These are phyloP conservation scores for Hypoxylon sp. DNA, from an alignment of 2,329 filamentous ascomycete species.

Conservation along the genomic window DNA sequence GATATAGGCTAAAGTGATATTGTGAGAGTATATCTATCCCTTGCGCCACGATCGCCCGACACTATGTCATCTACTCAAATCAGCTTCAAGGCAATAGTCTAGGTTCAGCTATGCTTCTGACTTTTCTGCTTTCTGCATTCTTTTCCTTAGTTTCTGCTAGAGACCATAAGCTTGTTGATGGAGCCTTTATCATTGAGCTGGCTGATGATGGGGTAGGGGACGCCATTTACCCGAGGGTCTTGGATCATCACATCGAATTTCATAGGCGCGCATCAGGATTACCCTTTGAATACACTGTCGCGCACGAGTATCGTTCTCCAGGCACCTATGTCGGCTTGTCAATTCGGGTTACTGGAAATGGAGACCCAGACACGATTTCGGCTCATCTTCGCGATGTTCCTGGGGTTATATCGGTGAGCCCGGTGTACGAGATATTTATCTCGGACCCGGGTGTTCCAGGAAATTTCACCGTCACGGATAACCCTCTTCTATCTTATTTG, in stretches of 20 bases:
- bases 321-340: constrained; percentile 36
- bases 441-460: constrained; percentile 17
- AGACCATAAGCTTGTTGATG: constrained; percentile 21
- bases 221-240: constrained; percentile 1
- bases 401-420: constrained; percentile 36
- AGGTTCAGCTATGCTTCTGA: constrained; percentile 5
- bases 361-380: constrained; percentile 4
- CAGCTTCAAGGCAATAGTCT: too few species aligned
- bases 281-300: constrained; percentile 31
- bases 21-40: constrained; percentile 17
- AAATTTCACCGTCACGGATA: background rate
- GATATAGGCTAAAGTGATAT: constrained; percentile 40
- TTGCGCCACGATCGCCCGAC: background rate
- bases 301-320: constrained; percentile 33
- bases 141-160: constrained; percentile 9
- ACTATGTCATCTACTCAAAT: background rate
- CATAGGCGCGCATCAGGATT: constrained; percentile 16
- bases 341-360: constrained; percentile 18
- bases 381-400: constrained; percentile 21
- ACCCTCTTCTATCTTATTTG: constrained; percentile 27
- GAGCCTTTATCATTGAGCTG: constrained; percentile 37
- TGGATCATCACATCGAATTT: constrained; percentile 26
- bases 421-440: constrained; percentile 34
- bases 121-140: constrained; percentile 2
- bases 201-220: constrained; percentile 2